Evolutionary conservation across 768 basidiomycete species (phyloP).

Genomic region (Hygrophoropsis aurantiaca): DNA sequence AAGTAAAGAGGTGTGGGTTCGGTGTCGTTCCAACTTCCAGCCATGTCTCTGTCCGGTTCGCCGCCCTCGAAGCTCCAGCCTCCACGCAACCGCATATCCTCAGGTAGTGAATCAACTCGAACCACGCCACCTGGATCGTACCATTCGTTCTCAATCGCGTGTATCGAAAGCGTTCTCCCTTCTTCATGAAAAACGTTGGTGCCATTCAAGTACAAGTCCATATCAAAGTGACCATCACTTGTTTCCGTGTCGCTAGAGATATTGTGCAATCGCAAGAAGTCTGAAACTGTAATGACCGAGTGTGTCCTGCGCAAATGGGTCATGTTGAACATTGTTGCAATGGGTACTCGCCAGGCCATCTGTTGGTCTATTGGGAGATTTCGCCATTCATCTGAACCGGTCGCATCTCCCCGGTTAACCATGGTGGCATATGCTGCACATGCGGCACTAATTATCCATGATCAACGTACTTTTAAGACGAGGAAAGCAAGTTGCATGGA

Average conservation of each 20-base stretch:
- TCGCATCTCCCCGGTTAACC: slow-evolving; percentile 46
- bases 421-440: slow-evolving; percentile 42
- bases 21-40: slow-evolving; percentile 19
- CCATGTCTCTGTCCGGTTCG: slow-evolving; percentile 10
- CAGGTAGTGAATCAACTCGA: slow-evolving; percentile 37
- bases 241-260: slow-evolving; percentile 32
- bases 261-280: slow-evolving; percentile 43
- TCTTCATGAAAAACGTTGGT: slow-evolving; percentile 10
- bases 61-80: slow-evolving; percentile 21
- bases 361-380: slow-evolving; percentile 34
- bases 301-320: slow-evolving; percentile 36
- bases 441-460: slow-evolving; percentile 20
- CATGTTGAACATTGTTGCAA: slow-evolving; percentile 43
- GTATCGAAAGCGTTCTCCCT: slow-evolving; percentile 23
- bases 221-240: slow-evolving; percentile 38
- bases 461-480: background rate
- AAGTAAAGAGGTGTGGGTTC: slow-evolving; percentile 14
- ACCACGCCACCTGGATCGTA: slow-evolving; percentile 35
- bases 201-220: slow-evolving; percentile 30
- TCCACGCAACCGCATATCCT: slow-evolving; percentile 31
- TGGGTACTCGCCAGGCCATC: slow-evolving; percentile 35
- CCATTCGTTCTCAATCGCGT: slow-evolving; percentile 35
- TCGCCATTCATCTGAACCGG: slow-evolving; percentile 40
- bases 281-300: slow-evolving; percentile 39
- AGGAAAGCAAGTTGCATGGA: background rate